Base-by-base conservation (phyloP, 1,284 basidiomycete species). In the Pseudozyma tsukubaensis region DNA sequence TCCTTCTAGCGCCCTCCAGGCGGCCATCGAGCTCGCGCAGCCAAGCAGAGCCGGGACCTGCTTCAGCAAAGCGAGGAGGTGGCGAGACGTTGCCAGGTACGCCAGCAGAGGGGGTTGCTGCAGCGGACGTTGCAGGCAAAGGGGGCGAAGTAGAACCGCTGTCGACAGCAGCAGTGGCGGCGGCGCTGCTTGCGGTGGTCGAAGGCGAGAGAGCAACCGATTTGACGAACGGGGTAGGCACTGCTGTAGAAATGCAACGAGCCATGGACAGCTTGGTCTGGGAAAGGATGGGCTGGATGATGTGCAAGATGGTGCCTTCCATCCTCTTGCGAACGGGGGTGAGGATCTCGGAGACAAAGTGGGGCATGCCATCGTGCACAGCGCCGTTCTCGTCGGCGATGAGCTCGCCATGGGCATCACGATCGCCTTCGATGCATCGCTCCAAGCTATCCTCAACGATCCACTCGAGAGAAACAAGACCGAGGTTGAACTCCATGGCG, bases 401-500 rank as follows among this genome's bases (percentile, higher is more conserved):
- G 35, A 77, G 60, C 21, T 78, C 57, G 14, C 75, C 72, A 45
- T 61, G 73, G 3, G 76, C 75, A 32, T 72, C 65, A 21, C 69
- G 69, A 35, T 76, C 66, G 18, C 81, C 81, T 36, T 83, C 81
- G 44, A 83, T 68, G 54, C 81, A 83, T 24, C 81, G 68, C 60
- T 84, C 82, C n/a, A 84, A 50, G 36, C 77, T 75, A 55, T 84
- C 81, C 55, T 83, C 81, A 5, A 84, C 77, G 56, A 82, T 81
- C 82, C 82, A 84, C 35, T 76, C 76, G 47, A 83, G 59, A 16
- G 80, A 73, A 24, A 82, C 76, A 16, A 84, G 72, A 35, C 80
- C 82, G 35, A 84, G 45, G 55, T 84, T 84, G 74, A 78, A 84
- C 48, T 83, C 82, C 72, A 83, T 72, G 6, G 79, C 81, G 0